A percentile compares a stretch with the other conserved stretches of the same genome.
phyloP scores from a whole-genome alignment of 1,284 basidiomycete genomes.

The Psilocybe mexicana region DNA sequence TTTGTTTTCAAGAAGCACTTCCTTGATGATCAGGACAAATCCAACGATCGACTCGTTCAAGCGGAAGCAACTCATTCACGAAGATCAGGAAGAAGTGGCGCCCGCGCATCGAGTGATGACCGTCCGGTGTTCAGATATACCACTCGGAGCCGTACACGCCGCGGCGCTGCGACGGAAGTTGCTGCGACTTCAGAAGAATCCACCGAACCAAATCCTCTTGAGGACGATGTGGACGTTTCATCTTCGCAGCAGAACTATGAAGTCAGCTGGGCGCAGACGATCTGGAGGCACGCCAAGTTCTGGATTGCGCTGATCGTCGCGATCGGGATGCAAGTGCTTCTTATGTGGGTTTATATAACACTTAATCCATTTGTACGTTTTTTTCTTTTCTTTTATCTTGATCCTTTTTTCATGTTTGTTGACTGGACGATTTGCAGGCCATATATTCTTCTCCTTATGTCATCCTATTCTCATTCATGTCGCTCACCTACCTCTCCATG shows the following conservation, averaged over 20 bases:
- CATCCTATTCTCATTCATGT: slow-evolving; percentile 50
- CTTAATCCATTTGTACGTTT: slow-evolving; percentile 68
- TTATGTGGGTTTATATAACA: slow-evolving; percentile 50
- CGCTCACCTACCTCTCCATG: slow-evolving; percentile 52
- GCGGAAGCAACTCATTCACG: neutral
- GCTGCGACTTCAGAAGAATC: neutral
- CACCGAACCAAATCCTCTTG: neutral
- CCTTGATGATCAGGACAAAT: slow-evolving; percentile 13
- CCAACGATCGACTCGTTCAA: neutral
- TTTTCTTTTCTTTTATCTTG: neutral
- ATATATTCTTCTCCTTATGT: slow-evolving; percentile 58
- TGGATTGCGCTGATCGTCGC: slow-evolving; percentile 56
- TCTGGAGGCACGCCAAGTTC: slow-evolving; percentile 56
- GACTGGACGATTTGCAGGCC: slow-evolving; percentile 39
- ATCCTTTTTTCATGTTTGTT: neutral
- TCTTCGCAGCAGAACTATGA: neutral
- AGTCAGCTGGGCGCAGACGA: slow-evolving; percentile 8
- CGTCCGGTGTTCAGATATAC: slow-evolving; percentile 2
- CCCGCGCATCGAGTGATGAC: neutral
- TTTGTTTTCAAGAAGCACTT: slow-evolving; percentile 27
- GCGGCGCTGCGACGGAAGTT: neutral
- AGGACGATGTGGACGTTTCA: neutral
- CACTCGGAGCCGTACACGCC: neutral
- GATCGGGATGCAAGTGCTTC: slow-evolving; percentile 44
- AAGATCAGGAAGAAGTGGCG: neutral